These are phyloP conservation scores for Hirschfeldia incana DNA, from an alignment of 345 rosid species.

Conservation along the genomic window DNA sequence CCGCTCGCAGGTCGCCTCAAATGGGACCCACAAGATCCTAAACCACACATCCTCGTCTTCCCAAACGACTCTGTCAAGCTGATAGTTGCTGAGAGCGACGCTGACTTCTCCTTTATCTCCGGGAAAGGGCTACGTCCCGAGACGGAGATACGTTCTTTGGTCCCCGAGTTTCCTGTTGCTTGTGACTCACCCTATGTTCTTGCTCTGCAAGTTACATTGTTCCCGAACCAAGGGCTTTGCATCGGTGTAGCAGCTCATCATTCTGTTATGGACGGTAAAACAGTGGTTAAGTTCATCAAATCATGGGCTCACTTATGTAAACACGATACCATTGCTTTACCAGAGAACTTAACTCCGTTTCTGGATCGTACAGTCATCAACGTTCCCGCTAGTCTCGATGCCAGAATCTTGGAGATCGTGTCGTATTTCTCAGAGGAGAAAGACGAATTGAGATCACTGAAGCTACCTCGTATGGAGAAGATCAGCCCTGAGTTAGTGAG, in stretches of 20 bases:
- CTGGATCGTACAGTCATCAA: constrained; percentile 32
- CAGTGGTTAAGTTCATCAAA: constrained; percentile 19
- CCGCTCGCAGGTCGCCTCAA: constrained; percentile 40
- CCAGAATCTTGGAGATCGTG: constrained; percentile 14
- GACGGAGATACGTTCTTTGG: constrained; percentile 15
- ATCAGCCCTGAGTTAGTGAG: constrained; percentile 12
- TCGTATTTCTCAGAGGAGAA: neutral
- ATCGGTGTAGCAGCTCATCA: constrained; percentile 36
- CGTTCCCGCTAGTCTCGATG: constrained; percentile 17
- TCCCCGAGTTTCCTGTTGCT: constrained; percentile 15
- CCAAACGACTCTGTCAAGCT: constrained; percentile 30
- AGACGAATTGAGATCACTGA: constrained; percentile 22
- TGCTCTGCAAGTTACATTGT: constrained; percentile 31
- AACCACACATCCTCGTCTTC: constrained; percentile 32
- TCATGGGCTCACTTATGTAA: constrained; percentile 39
- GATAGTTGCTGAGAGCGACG: constrained; percentile 36
- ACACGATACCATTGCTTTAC: neutral
- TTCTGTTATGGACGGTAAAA: constrained; percentile 27
- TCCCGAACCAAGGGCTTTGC: constrained; percentile 29
- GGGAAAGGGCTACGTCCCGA: constrained; percentile 19
- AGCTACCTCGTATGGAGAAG: neutral
- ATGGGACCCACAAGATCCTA: constrained; percentile 29
- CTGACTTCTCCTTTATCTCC: constrained; percentile 17
- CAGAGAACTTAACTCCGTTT: constrained; percentile 22
- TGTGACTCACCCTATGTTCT: neutral